These are phyloP conservation scores for Fragilaria crotonensis DNA, from an alignment of 108 stramenopile species.

Conservation along the genomic window DNA sequence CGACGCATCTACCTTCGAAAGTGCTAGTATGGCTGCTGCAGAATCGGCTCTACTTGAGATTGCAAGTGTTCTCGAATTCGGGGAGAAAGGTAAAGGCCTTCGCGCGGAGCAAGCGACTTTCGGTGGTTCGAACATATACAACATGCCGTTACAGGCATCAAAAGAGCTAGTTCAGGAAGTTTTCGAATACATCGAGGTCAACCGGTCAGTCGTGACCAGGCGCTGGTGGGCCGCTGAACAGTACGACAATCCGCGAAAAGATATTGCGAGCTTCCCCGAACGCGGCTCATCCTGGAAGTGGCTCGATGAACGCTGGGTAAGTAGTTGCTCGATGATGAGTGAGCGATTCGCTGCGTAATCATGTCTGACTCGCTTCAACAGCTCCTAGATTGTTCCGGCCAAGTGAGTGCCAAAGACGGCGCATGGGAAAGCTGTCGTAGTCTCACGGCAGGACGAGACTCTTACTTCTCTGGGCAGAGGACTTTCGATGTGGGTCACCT, in stretches of 20 bases:
- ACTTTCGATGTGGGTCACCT: conserved; percentile 37
- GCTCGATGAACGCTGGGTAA: conserved; percentile 50
- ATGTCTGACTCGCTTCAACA: too few relatives aligned
- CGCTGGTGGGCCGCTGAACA: conserved; percentile 65
- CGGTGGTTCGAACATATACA: conserved; percentile 20
- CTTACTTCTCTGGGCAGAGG: conserved; percentile 36
- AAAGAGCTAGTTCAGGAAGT: conserved; percentile 38
- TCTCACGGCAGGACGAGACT: conserved; percentile 20
- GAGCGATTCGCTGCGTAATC: too few relatives aligned
- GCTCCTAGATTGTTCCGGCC: conserved; percentile 45
- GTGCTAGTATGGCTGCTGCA: conserved; percentile 34
- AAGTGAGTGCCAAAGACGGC: conserved; percentile 22
- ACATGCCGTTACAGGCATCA: conserved; percentile 41
- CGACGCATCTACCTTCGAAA: conserved; percentile 16
- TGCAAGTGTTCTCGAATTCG: conserved; percentile 54
- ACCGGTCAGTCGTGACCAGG: conserved; percentile 32
- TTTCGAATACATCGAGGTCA: conserved; percentile 61
- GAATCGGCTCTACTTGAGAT: conserved; percentile 69
- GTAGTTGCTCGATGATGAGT: too few relatives aligned
- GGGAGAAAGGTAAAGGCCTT: conserved; percentile 39
- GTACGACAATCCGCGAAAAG: conserved; percentile 24
- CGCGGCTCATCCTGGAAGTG: conserved; percentile 30
- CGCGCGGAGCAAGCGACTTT: conserved; percentile 8
- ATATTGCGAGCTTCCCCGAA: conserved; percentile 16
- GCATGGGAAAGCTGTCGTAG: conserved; percentile 63